Evolutionary conservation across 495 filamentous ascomycete genomes (phyloP).

Genomic region (Penicillium subrubescens): DNA sequence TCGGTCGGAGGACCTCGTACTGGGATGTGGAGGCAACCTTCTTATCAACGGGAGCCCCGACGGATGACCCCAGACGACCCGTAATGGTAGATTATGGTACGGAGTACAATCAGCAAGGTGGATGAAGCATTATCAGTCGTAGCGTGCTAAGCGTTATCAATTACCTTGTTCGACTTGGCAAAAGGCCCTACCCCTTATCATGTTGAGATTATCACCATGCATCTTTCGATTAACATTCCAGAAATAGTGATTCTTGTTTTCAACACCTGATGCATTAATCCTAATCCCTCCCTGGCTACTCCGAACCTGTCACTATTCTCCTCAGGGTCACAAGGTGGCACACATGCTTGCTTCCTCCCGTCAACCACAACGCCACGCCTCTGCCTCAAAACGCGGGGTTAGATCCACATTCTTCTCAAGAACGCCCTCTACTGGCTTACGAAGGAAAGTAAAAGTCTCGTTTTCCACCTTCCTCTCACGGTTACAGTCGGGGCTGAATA

Average conservation of each 20-base stretch:
- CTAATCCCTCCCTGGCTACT: background rate
- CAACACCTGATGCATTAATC: background rate
- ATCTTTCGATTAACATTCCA: background rate
- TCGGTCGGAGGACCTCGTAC: background rate
- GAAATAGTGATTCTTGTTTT: background rate
- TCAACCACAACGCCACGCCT: constrained; percentile 3
- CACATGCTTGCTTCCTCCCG: background rate
- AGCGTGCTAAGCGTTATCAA: background rate
- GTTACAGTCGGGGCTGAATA: background rate
- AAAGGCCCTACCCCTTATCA: background rate
- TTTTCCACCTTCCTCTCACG: background rate
- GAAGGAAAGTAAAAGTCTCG: background rate
- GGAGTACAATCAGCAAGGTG: background rate
- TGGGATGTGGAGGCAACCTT: background rate
- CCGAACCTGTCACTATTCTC: background rate
- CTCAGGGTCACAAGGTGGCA: background rate
- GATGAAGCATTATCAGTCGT: background rate
- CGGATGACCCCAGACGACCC: constrained; percentile 3
- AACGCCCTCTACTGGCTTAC: background rate
- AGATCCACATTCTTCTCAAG: background rate
- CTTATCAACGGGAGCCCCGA: constrained; percentile 5
- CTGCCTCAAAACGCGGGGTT: constrained; percentile 6
- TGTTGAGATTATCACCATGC: background rate
- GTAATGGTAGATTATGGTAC: background rate
- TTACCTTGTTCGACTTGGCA: background rate